phyloP scores from a whole-genome alignment of 1,284 basidiomycete species.

The Papiliotrema flavescens region DNA sequence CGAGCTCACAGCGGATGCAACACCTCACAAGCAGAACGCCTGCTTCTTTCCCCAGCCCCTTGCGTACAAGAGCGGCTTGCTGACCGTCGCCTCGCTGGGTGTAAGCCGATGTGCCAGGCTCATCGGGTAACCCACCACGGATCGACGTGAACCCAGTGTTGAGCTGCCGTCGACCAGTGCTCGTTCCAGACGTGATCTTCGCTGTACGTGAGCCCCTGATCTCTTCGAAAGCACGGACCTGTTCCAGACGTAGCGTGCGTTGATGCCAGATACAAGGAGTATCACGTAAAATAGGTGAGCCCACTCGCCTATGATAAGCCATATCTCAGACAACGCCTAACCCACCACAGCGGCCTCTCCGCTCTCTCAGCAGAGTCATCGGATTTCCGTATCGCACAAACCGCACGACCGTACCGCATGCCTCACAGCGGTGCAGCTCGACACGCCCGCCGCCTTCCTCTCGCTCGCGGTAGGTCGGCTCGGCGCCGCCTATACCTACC shows the following conservation, averaged over 20 bases:
- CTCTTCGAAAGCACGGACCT: constrained; percentile 11
- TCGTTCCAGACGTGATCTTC: constrained; percentile 56
- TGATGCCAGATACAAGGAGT: constrained; percentile 46
- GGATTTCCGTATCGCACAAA: constrained; percentile 50
- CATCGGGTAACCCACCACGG: constrained; percentile 33
- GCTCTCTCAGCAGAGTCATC: constrained; percentile 38
- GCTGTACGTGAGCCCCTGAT: constrained; percentile 17
- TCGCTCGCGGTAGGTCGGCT: constrained; percentile 35
- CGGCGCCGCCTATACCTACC: constrained; percentile 3
- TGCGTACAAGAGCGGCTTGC: constrained; percentile 51
- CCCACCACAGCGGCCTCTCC: constrained; percentile 51
- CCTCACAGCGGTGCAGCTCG: constrained; percentile 47
- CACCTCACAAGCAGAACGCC: constrained; percentile 47
- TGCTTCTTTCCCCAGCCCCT: constrained; percentile 54
- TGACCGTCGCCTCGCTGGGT: constrained; percentile 46
- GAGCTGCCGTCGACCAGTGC: constrained; percentile 36
- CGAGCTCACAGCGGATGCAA: background rate
- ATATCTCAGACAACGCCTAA: background rate
- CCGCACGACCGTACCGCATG: constrained; percentile 33
- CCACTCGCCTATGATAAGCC: constrained; percentile 39
- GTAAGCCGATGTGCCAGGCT: background rate
- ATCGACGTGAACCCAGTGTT: constrained; percentile 53
- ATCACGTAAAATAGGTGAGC: constrained; percentile 53
- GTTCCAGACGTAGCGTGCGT: constrained; percentile 50
- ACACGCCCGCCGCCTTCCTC: constrained; percentile 47